These are phyloP conservation scores for Starmera stellimalicola DNA, from an alignment of 1,139 yeast genomes.

Conservation along the genomic window DNA sequence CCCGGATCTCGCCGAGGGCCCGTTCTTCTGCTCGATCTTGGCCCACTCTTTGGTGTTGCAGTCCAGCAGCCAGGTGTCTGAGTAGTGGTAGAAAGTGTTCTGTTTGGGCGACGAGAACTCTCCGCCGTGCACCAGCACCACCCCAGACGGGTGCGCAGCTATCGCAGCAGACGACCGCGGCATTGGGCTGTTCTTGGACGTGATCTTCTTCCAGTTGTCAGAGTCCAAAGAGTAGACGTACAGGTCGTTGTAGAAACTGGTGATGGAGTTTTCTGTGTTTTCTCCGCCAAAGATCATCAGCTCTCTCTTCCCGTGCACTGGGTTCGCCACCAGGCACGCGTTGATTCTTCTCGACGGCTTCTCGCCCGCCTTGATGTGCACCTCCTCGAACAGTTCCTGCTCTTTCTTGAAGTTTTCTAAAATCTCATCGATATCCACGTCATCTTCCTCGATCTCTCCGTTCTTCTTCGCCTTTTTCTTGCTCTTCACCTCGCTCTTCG, in stretches of 20 bases:
- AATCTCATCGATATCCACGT: conserved; percentile 79
- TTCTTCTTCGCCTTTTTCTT: conserved; percentile 69
- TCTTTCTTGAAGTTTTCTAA: conserved; percentile 69
- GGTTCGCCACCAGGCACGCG: conserved; percentile 68
- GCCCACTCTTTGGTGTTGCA: conserved; percentile 83
- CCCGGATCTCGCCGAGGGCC: conserved; percentile 87
- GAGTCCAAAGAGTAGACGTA: conserved; percentile 66
- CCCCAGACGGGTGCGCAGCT: conserved; percentile 89
- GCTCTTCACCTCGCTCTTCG: conserved; percentile 64
- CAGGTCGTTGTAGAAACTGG: conserved; percentile 77
- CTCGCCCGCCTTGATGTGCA: conserved; percentile 45
- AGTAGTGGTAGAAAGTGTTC: conserved; percentile 90
- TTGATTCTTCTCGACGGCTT: conserved; percentile 66
- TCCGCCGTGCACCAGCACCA: conserved; percentile 84
- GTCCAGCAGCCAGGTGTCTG: conserved; percentile 92
- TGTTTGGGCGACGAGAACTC: conserved; percentile 96
- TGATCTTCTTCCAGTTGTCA: conserved; percentile 69
- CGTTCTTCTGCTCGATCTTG: conserved; percentile 64
- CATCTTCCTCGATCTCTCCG: conserved; percentile 77
- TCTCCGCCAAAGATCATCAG: conserved; percentile 89
- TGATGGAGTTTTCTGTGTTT: conserved; percentile 35
- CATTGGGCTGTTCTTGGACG: conserved; percentile 81
- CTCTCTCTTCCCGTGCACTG: conserved; percentile 69
- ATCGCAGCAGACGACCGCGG: conserved; percentile 92
- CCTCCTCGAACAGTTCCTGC: conserved; percentile 71